Base-by-base conservation (phyloP, 2,329 filamentous ascomycete species). In the Aureobasidium sp. region DNA sequence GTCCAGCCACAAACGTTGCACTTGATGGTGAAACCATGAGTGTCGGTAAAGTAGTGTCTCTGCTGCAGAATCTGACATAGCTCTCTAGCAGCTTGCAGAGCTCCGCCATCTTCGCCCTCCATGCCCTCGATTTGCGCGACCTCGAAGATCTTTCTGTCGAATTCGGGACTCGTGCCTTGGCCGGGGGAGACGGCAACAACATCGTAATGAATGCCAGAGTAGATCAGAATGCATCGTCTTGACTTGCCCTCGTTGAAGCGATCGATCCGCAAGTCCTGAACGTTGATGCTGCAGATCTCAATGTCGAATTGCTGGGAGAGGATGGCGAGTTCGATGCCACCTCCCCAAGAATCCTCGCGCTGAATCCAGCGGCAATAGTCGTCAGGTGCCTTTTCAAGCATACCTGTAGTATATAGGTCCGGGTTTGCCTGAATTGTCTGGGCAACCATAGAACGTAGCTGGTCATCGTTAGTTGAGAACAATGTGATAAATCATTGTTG, bases 141-240 rank as follows among this genome's bases (percentile, higher is more conserved):
- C 62, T 86, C 81, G 60, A 97, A 85, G 0, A 95, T 83, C 67
- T 88, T 87, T n/a, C 87, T 83, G 71, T 97, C 93, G 65, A 87
- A 84, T 29, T 94, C 89, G 0, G 90, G 84, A 8, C 87, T 84
- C 12, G 84, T 77, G 51, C 82, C 79, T 6, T 84, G 76, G 25
- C 80, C 85, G 42, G 82, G 84, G 20, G 85, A 87, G 66, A 96
- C 84, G 0, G 89, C 91, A 64, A 97, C 87, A 7, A 90, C 87
- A 74, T 97, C 93, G 75, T 97, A 97, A 73, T 97, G 92, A 56
- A 97, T 94, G 2, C 91, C 91, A 0, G 89, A 93, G 75, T 96
- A 97, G 0, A 96, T 87, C 27, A 97, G 78, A 29, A 96, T 85
- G 70, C 90, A 92, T 7, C 90, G 82, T 44, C 82, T 83, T 37